Percentiles rank a stretch among this genome's conserved stretches.
Conservation (phyloP, 208 protist species). For the Acanthamoeba triangularis region DNA sequence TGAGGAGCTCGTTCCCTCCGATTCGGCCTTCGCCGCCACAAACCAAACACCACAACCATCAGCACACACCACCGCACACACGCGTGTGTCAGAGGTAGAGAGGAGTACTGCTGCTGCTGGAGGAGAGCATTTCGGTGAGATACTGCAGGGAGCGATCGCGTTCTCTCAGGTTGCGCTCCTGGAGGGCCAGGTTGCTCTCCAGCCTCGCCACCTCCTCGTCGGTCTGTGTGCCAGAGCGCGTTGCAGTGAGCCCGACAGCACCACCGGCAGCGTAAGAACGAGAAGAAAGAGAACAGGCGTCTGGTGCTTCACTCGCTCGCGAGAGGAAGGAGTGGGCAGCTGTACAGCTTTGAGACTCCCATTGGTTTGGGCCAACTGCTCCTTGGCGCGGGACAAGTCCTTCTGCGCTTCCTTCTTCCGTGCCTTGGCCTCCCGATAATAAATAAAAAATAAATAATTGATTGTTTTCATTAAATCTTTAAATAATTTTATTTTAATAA, state of each 20-base stretch:
- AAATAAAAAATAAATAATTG: background rate
- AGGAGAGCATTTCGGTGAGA: slow-evolving; percentile 3
- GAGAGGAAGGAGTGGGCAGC: background rate
- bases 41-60: background rate
- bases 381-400: background rate
- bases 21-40: background rate
- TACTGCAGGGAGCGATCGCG: background rate
- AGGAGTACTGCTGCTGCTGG: background rate
- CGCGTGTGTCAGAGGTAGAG: no score
- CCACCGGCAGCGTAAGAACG: no score
- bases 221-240: background rate
- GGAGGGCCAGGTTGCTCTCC: background rate
- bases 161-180: background rate
- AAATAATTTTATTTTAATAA: no score
- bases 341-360: background rate
- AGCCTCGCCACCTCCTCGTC: background rate
- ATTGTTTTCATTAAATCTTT: background rate
- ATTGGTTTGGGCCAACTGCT: background rate
- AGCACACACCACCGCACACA: background rate
- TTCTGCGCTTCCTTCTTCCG: background rate
- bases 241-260: no score
- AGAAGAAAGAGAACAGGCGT: no score
- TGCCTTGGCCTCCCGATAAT: background rate
- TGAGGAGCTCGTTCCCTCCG: background rate
- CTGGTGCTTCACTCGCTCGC: no score